These are phyloP conservation scores for Kodamaea leandrae DNA, from an alignment of 805 yeast species.

Conservation along the genomic window DNA sequence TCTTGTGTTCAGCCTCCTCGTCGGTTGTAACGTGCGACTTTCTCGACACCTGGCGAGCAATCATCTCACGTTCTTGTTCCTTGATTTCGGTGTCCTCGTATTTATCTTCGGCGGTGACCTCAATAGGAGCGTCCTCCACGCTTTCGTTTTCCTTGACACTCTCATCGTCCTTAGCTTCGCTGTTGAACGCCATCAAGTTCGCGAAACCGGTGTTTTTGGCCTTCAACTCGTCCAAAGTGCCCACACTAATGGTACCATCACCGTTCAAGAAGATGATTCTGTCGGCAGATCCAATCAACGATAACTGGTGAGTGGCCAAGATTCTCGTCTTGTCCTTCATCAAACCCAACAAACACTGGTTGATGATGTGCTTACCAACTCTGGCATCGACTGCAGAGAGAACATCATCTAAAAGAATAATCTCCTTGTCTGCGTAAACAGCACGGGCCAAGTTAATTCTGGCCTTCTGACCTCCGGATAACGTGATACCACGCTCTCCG, in stretches of 20 bases:
- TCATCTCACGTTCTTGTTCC: constrained; percentile 7
- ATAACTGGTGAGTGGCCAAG: constrained; percentile 81
- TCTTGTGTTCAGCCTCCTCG: constrained; percentile 8
- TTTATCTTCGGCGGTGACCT: constrained; percentile 6
- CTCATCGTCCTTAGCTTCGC: constrained; percentile 19
- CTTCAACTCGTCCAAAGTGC: constrained; percentile 55
- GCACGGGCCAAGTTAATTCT: constrained; percentile 78
- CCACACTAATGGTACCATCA: constrained; percentile 60
- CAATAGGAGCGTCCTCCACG: constrained; percentile 1
- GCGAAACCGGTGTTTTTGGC: constrained; percentile 33
- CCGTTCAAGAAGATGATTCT: constrained; percentile 65
- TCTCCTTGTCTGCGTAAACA: constrained; percentile 66
- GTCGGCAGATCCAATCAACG: constrained; percentile 67
- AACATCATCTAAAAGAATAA: constrained; percentile 73
- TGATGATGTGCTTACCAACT: constrained; percentile 78
- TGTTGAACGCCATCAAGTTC: constrained; percentile 39
- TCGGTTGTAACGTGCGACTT: constrained; percentile 10
- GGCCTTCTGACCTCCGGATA: constrained; percentile 91
- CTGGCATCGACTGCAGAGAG: constrained; percentile 84
- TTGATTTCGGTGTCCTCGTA: constrained; percentile 4
- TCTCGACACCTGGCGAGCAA: constrained; percentile 8
- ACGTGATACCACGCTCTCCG: constrained; percentile 81
- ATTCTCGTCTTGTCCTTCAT: constrained; percentile 61
- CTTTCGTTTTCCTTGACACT: constrained; percentile 16
- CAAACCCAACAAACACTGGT: constrained; percentile 61